Base-by-base conservation (phyloP, 768 basidiomycete genomes). In the Mrakia gelida region DNA sequence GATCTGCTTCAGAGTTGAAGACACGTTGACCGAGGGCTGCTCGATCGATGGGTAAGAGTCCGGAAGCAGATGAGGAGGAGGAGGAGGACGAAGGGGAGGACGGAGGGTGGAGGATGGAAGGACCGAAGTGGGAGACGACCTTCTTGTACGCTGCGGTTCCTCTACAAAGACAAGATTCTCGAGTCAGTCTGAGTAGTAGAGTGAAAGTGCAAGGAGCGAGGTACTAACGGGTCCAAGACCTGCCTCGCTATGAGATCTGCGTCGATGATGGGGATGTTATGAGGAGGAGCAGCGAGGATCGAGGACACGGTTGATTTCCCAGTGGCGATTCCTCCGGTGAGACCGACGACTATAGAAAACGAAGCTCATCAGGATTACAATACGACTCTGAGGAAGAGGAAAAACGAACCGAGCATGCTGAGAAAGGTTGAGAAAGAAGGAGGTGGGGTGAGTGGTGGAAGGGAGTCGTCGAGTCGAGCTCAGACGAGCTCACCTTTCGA, bases 291-390 rank as follows among this genome's bases (percentile, higher is more conserved):
- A 13, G 71, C 49, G 52, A 98, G 87, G 61, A 95, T 86, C 10
- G 85, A 84, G 0, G 95, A 93, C 16, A 95, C 97, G 18, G 94
- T 92, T 0, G 95, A 97, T 86, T 99, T 99, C 74, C 96, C 86
- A 5, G 94, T 95, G 30, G 95, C 93, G 77, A 99, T 98, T 2
- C 95, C 94, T 11, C 97, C 97, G 41, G 96, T 98, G 30, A 99
- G 89, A 59, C 97, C 96, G 79, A 97, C 89, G 78, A 98, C 95
- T 96, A 65, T 9, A 45, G 34, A 32, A 30, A 75, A 41, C 41
- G 6, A 75, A 16, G 54, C 8, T 7, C 30, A 8, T 52, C 10
- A 61, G 23, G 2, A 41, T 2, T 2, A 11, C 5, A 30, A 26
- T 21, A 38, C n/a, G 52, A 11, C 3, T 8, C 38, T 32, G 1